phyloP scores from a whole-genome alignment of 352 stramenopile genomes.

The Aphanomyces invadans region DNA sequence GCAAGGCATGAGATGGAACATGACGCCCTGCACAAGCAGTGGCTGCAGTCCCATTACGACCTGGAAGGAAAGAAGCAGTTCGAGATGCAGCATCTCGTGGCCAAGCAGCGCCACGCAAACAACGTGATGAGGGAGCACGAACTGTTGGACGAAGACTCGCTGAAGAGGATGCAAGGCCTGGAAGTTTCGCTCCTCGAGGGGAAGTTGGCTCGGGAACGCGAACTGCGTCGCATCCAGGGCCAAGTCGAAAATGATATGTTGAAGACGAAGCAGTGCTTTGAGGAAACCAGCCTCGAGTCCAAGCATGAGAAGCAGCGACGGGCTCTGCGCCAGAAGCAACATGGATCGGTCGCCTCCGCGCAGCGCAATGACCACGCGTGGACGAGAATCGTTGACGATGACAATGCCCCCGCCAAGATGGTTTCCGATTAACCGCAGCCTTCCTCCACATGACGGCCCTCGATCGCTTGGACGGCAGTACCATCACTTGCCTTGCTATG shows the following conservation, averaged over 20 bases:
- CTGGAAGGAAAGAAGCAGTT: neutral
- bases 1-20: neutral
- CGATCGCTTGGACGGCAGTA: too few relatives aligned
- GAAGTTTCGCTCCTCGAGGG: neutral
- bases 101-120: neutral
- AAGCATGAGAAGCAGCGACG: neutral
- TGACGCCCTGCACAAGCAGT: neutral
- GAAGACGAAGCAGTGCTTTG: neutral
- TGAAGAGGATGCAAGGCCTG: neutral
- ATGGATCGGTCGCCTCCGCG: too few relatives aligned
- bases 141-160: neutral
- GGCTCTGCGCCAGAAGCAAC: neutral
- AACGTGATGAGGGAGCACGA: neutral
- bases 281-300: neutral
- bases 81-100: neutral
- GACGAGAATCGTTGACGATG: too few relatives aligned
- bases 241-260: neutral
- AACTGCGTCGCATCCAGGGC: neutral
- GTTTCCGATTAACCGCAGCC: too few relatives aligned
- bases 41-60: neutral
- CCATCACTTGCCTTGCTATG: too few relatives aligned
- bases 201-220: neutral
- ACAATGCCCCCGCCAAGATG: too few relatives aligned
- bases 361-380: too few relatives aligned
- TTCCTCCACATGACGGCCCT: too few relatives aligned